Conservation (phyloP, 2,329 filamentous ascomycete species). For the Phoma sp. region DNA sequence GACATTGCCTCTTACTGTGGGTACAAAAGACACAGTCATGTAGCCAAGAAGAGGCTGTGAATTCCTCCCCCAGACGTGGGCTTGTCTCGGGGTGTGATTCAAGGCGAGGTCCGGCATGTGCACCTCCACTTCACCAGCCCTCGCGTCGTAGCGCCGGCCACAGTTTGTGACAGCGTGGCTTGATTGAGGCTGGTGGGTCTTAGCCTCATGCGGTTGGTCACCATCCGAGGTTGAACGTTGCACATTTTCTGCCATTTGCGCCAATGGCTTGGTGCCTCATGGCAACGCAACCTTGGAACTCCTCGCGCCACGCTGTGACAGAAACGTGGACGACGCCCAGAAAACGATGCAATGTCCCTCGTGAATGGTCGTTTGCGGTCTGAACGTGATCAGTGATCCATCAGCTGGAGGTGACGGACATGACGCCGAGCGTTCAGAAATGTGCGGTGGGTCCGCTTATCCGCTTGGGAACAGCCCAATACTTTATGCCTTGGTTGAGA, state of each 20-base stretch:
- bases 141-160: slow-evolving; percentile 18
- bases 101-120: slow-evolving; percentile 29
- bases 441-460: slow-evolving; percentile 21
- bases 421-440: slow-evolving; percentile 16
- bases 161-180: slow-evolving; percentile 35
- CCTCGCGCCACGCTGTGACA: slow-evolving; percentile 15
- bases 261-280: slow-evolving; percentile 29
- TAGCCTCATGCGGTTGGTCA: slow-evolving; percentile 24
- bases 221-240: slow-evolving; percentile 19
- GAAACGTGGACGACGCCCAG: slow-evolving; percentile 12
- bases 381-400: slow-evolving; percentile 1
- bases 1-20: slow-evolving; percentile 11
- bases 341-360: background rate
- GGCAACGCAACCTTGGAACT: slow-evolving; percentile 5
- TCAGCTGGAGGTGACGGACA: slow-evolving; percentile 6
- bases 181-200: slow-evolving; percentile 40
- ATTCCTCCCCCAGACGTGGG: slow-evolving; percentile 23
- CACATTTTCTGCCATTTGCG: slow-evolving; percentile 18
- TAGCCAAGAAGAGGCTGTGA: slow-evolving; percentile 22
- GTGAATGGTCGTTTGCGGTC: background rate
- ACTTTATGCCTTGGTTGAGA: slow-evolving; percentile 19
- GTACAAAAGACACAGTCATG: slow-evolving; percentile 22
- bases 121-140: slow-evolving; percentile 32
- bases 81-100: slow-evolving; percentile 25
- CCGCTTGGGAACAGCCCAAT: slow-evolving; percentile 17